These are phyloP conservation scores for Triangularia setosa DNA, from an alignment of 2,329 filamentous ascomycete genomes.

Conservation along the genomic window DNA sequence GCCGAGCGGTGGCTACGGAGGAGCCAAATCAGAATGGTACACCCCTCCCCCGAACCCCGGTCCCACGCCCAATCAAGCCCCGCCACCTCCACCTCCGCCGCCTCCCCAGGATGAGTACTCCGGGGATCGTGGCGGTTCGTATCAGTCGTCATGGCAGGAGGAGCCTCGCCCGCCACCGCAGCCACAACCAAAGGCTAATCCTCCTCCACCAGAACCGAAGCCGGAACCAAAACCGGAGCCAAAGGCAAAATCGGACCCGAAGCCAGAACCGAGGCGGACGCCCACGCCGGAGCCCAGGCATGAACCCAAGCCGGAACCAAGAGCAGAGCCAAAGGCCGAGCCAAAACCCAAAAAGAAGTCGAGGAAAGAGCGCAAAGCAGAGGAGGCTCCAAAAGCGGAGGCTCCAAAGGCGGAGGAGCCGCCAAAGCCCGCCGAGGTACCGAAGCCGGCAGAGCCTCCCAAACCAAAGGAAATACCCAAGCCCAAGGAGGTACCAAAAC, in stretches of 20 bases:
- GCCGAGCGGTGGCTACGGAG: slow-evolving; percentile 29
- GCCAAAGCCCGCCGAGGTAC: background rate
- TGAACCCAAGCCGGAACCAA: background rate
- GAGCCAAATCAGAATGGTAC: slow-evolving; percentile 24
- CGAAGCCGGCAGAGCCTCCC: background rate
- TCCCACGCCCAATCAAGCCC: slow-evolving; percentile 28
- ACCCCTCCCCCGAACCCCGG: slow-evolving; percentile 33
- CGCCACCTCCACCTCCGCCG: slow-evolving; percentile 25
- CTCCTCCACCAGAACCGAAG: slow-evolving; percentile 17
- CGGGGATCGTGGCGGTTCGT: slow-evolving; percentile 33
- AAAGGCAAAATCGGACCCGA: slow-evolving; percentile 21
- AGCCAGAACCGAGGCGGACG: slow-evolving; percentile 1
- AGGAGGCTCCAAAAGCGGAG: background rate
- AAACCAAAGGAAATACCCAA: slow-evolving; percentile 11
- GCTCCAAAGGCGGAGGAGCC: background rate
- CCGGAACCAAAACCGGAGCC: slow-evolving; percentile 23
- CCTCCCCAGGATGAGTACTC: slow-evolving; percentile 25
- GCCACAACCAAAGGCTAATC: slow-evolving; percentile 24
- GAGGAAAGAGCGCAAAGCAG: background rate
- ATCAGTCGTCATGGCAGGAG: slow-evolving; percentile 37
- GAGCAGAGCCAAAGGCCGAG: slow-evolving; percentile 4
- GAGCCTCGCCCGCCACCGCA: slow-evolving; percentile 22
- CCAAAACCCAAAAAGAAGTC: background rate
- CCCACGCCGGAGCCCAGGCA: background rate
- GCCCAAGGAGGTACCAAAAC: background rate